Evolutionary conservation across 1,139 yeast species (phyloP), one percentile per base, ranked within the genome.

Genomic region (Sugiyamaella sp.): DNA sequence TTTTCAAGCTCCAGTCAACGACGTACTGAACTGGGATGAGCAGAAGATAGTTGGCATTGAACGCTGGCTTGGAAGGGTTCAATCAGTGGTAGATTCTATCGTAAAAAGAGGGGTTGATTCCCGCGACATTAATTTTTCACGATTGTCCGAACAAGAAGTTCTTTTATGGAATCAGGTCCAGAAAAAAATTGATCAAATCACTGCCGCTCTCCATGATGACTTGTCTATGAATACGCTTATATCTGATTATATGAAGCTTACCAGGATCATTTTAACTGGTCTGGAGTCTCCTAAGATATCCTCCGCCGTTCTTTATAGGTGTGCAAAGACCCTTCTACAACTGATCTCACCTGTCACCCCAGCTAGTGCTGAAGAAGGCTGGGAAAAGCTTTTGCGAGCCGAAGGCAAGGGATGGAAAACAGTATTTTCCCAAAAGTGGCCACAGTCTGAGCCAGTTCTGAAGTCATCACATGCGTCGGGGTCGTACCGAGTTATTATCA

Each of bases 1-100:
- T n/a, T 93, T 93, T 74, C 96, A 85, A 68, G 97, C 98, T 0
- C 97, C 98, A 1, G 81, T 91, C 2, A 73, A 80, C 1, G 97
- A 90, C 62, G 81, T 85, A 2, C 75, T 93, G 57, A 83, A 84
- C 61, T 93, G 99, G 99, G 95, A 91, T 63, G 96, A 89, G 62
- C 75, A 78, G 2, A 93, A 88, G 66, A 91, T 93, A 58, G 82
- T 80, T 19, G 99, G 99, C 2, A 79, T 87, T 37, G 89, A 88
- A 64, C 77, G 98, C 57, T 93, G 98, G 97, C 70, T 93, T 45
- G 77, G 78, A 35, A 82, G 83, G 57, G 82, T 90, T 2, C 60
- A 84, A 8, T 66, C 64, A 3, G 58, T 66, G 12, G 63, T 65
- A 2, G 60, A 59, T 12, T 17, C 42, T n/a, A 37, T 51, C 4